Evolutionary conservation across 495 filamentous ascomycete genomes (phyloP).

Genomic region (Penicillium macrosclerotiorum): DNA sequence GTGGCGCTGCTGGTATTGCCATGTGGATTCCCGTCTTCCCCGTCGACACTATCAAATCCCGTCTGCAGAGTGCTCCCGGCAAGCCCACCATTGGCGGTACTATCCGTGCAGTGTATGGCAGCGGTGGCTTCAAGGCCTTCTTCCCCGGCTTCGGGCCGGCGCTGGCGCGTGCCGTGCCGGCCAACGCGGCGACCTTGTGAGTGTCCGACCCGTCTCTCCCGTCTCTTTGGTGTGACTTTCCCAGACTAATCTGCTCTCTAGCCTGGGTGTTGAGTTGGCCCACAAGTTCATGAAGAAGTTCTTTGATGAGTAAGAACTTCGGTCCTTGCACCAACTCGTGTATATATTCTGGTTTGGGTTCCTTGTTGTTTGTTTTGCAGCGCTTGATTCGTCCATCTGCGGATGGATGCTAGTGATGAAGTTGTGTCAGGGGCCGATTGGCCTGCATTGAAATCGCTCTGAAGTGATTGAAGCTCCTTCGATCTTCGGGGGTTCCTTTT

Average conservation of each 20-base stretch:
- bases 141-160: constrained; percentile 97
- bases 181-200: constrained; percentile 77
- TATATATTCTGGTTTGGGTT: constrained; percentile 15
- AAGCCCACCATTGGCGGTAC: constrained; percentile 79
- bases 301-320: constrained; percentile 42
- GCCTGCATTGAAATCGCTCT: constrained; percentile 2
- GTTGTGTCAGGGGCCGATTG: constrained; percentile 1
- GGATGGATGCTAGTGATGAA: constrained; percentile 1
- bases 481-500: neutral
- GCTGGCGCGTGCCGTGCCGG: constrained; percentile 87
- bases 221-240: neutral
- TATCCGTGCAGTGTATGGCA: constrained; percentile 71
- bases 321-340: constrained; percentile 5
- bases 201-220: constrained; percentile 4
- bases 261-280: constrained; percentile 74
- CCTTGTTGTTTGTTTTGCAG: constrained; percentile 9
- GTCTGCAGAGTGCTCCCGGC: constrained; percentile 88
- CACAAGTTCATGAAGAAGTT: constrained; percentile 78
- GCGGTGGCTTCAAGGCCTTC: constrained; percentile 86
- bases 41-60: constrained; percentile 91
- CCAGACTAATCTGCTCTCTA: constrained; percentile 29
- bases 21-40: constrained; percentile 99
- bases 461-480: neutral
- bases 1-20: constrained; percentile 86
- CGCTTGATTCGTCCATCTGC: constrained; percentile 8